Evolutionary conservation across 192 early-diverging fungal genomes (phyloP), one percentile per base, ranked within the genome.

Genomic region (Chytriomyces confervae): DNA sequence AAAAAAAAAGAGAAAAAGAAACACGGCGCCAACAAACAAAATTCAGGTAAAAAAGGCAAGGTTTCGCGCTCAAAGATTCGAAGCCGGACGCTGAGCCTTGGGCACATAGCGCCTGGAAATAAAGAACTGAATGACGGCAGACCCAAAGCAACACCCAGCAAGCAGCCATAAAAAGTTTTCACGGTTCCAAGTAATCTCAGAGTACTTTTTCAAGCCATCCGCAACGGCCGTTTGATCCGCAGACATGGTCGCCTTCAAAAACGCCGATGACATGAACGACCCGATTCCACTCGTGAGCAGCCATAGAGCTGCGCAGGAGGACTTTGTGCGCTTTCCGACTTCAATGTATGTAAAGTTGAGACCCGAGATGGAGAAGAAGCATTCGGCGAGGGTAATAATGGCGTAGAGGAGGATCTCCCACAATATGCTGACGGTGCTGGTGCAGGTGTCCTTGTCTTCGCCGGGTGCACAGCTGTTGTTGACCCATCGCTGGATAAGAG

Each of bases 261-360:
- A 61, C 23, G 62, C 79, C 63, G 66, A 57, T 29, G 69, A 75
- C 72, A 90, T 75, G 60, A 89, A 69, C 73, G 78, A 81, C 29
- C 88, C 90, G 45, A 89, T 67, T 18, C 81, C 80, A 46, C 79
- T 76, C 20, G 76, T 76, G 47, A 90, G 63, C 69, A 92, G 69
- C 90, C 90, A 92, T 67, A 92, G 74, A 45, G 88, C 85, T 5
- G 83, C 77, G 20, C 83, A 86, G 23, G 82, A 81, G 24, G 90
- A 84, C 69, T 89, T 88, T 70, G 84, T 90, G 50, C 84, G 82
- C 68, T 84, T 86, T 78, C 91, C 91, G 62, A 91, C 85, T 73
- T 92, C 84, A 43, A 81, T 85, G 84, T 92, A 92, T 43, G 83
- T 83, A 72, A 92, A 89, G 81, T 92, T 88, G 72, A 90, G 82